Evolutionary conservation across 2,329 filamentous ascomycete genomes (phyloP), one percentile per base, ranked within the genome.

Genomic region (Coniochaeta sp.): DNA sequence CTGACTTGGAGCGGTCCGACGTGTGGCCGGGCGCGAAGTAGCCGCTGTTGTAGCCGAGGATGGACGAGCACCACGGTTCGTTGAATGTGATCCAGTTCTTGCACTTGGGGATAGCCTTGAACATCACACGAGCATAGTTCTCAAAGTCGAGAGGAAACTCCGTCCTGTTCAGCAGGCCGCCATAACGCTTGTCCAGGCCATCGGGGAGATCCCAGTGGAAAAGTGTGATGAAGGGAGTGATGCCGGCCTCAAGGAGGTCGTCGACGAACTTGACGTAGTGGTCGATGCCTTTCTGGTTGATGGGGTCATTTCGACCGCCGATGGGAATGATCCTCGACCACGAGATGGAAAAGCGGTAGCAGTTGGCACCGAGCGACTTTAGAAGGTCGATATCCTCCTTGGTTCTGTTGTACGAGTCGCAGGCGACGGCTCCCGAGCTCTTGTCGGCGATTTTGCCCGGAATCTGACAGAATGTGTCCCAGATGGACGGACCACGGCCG

Each of bases 61-160:
- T 87, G 58, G 88, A 85, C 64, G 86, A 90, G 76, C 90, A 96
- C 86, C 89, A 95, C 3, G 91, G 91, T 78, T 96, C 91, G 72
- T 95, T 95, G 77, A 93, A 91, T 28, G 90, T 95, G 73, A 93
- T 90, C 91, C 91, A 96, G 75, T 90, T 82, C 78, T 91, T 91
- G 69, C 92, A 90, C 73, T 87, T 88, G 59, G 86, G 83, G 57
- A 96, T 80, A 1, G 86, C 84, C 70, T 88, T 81, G 77, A 92
- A 96, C 68, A 91, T 79, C 55, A 91, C 79, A 63, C 88, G 86
- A 11, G 91, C 89, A 70, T 93, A 96, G 74, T 88, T 78, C 67
- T 89, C 87, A 71, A 86, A 96, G 76, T 96, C 91, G 61, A 87
- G 82, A 2, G 89, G 86, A 73, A 95, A 96, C 76, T 96, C 91